Evolutionary conservation across 768 basidiomycete species (phyloP).

Genomic region (Suillus bovinus): DNA sequence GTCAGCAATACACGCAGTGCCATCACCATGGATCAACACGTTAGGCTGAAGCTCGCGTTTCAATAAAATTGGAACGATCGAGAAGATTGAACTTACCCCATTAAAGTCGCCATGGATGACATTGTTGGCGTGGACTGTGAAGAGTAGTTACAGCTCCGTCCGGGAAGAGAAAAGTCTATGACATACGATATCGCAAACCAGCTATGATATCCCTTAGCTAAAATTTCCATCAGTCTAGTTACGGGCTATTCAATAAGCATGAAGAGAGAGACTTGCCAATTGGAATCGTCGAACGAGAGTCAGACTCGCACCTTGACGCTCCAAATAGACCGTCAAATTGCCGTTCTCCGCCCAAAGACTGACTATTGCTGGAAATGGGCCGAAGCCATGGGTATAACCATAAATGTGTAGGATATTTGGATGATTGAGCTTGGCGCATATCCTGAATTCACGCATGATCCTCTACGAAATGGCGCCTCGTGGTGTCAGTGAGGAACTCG

Average conservation of each 20-base stretch:
- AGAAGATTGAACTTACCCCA: conserved; percentile 4
- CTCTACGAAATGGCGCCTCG: conserved; percentile 6
- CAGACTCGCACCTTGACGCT: neutral
- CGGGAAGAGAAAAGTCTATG: neutral
- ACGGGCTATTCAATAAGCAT: neutral
- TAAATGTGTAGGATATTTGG: conserved; percentile 17
- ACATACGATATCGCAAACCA: neutral
- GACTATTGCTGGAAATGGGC: conserved; percentile 23
- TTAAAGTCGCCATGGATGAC: conserved; percentile 13
- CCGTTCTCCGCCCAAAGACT: conserved; percentile 29
- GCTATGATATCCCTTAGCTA: neutral
- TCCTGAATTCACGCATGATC: conserved; percentile 20
- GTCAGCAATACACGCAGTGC: conserved; percentile 44
- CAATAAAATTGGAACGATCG: neutral
- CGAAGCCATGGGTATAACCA: conserved; percentile 22
- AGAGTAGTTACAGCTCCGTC: neutral
- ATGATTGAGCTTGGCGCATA: conserved; percentile 22
- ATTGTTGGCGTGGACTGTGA: neutral
- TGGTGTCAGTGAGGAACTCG: neutral
- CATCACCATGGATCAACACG: conserved; percentile 43
- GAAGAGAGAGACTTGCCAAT: conserved; percentile 19
- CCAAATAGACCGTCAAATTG: conserved; percentile 19
- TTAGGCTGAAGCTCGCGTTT: conserved; percentile 36
- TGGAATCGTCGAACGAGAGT: conserved; percentile 1
- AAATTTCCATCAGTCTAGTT: neutral